Percentiles rank a stretch among this genome's conserved stretches.
Conservation (phyloP, 805 yeast genomes). For the Myxozyma melibiosi region DNA sequence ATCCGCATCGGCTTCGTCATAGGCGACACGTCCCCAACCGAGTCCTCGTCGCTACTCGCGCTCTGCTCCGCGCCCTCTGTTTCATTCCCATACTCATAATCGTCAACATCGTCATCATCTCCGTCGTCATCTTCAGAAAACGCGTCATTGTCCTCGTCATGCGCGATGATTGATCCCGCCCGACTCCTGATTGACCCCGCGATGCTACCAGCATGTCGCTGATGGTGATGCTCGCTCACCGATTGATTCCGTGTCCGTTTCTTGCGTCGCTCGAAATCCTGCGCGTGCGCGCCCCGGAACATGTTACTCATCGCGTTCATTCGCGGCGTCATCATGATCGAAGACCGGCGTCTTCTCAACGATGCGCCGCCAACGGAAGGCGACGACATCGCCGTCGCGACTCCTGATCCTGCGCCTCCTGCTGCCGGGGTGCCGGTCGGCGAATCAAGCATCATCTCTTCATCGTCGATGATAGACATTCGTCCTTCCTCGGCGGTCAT, state of each 20-base stretch:
- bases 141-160: conserved; percentile 12
- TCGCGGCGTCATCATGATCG: conserved; percentile 27
- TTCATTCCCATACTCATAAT: conserved; percentile 22
- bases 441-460: not conserved
- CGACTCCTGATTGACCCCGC: conserved; percentile 1
- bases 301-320: conserved; percentile 28
- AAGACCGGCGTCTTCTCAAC: conserved; percentile 18
- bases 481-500: conserved; percentile 32
- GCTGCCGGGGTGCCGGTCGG: not conserved
- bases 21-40: conserved; percentile 3
- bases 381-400: not conserved
- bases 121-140: conserved; percentile 20
- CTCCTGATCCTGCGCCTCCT: not conserved
- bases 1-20: conserved; percentile 1
- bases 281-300: conserved; percentile 67
- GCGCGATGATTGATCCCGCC: conserved; percentile 12
- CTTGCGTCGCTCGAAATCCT: conserved; percentile 74
- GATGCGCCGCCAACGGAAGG: conserved; percentile 4
- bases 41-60: conserved; percentile 16
- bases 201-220: not conserved
- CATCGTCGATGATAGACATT: conserved; percentile 1
- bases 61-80: conserved; percentile 15
- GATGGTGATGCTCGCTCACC: not conserved
- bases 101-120: conserved; percentile 27
- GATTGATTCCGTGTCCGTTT: conserved; percentile 35